Conservation (phyloP, 2,329 filamentous ascomycete genomes). For the Aspergillus hortae region DNA sequence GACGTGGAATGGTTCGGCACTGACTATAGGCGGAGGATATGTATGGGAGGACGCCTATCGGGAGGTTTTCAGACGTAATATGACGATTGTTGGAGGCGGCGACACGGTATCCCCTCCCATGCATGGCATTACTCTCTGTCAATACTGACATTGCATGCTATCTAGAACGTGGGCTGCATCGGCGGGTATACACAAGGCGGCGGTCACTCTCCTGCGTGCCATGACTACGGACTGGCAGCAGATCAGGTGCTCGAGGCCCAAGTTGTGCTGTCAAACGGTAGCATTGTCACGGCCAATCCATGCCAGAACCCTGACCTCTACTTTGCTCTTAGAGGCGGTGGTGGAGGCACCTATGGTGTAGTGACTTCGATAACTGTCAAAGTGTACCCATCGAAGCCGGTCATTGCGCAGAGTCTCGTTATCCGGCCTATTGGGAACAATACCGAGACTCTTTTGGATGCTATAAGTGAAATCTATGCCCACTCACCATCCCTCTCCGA, state of each 20-base stretch:
- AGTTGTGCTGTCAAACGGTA: conserved; percentile 42
- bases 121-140: too few species aligned
- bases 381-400: conserved; percentile 41
- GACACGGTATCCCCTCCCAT: conserved; percentile 7
- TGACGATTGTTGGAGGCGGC: conserved; percentile 30
- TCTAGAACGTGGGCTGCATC: conserved; percentile 50
- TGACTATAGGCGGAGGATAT: conserved; percentile 27
- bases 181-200: conserved; percentile 59
- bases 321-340: conserved; percentile 19
- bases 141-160: too few species aligned
- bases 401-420: too few species aligned
- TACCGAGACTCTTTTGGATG: too few species aligned
- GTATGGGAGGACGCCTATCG: conserved; percentile 24
- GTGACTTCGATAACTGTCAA: conserved; percentile 49
- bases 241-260: conserved; percentile 51
- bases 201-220: conserved; percentile 53
- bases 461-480: too few species aligned
- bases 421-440: too few species aligned
- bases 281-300: conserved; percentile 9
- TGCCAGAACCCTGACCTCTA: conserved; percentile 16
- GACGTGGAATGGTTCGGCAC: conserved; percentile 30
- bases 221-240: conserved; percentile 48
- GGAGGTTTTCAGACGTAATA: conserved; percentile 20
- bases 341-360: conserved; percentile 13
- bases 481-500: too few species aligned